These are phyloP conservation scores for Tilletia walkeri DNA, from an alignment of 1,284 basidiomycete genomes.

Conservation along the genomic window DNA sequence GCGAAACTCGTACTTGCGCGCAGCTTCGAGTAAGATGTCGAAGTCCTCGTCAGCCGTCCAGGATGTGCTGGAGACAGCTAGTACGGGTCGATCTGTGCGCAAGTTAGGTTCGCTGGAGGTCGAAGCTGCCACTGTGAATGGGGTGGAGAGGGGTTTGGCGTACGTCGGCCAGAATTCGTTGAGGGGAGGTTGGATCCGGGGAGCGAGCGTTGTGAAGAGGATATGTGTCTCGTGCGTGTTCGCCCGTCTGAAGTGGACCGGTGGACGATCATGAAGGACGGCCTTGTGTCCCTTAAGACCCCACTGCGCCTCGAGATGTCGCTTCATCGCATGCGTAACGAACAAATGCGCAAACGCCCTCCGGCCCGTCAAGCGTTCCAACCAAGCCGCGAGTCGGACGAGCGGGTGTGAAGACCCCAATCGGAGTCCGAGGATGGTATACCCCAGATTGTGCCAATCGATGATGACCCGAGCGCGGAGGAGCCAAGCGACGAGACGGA, in stretches of 20 bases:
- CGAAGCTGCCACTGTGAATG: not conserved
- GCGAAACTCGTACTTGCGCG: constrained; percentile 65
- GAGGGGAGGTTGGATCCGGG: constrained; percentile 17
- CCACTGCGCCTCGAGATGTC: constrained; percentile 73
- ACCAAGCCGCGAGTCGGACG: constrained; percentile 63
- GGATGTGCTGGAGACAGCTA: constrained; percentile 87
- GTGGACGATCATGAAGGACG: constrained; percentile 56
- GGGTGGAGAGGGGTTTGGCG: not conserved
- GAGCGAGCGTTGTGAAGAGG: constrained; percentile 28
- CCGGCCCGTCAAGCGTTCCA: constrained; percentile 44
- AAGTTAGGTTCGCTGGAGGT: not conserved
- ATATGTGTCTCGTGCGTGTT: constrained; percentile 29
- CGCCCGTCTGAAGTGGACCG: constrained; percentile 23
- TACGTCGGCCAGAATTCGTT: constrained; percentile 14
- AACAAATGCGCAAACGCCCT: constrained; percentile 84
- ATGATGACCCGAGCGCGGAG: constrained; percentile 82
- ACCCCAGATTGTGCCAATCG: constrained; percentile 98
- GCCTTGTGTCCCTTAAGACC: constrained; percentile 61
- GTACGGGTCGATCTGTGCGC: constrained; percentile 66
- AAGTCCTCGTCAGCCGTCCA: constrained; percentile 99
- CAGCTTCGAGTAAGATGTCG: constrained; percentile 63
- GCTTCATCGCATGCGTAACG: constrained; percentile 83
- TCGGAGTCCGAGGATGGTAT: constrained; percentile 83
- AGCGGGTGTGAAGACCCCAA: constrained; percentile 69
- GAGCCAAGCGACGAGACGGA: constrained; percentile 69